Evolutionary conservation across 2,329 filamentous ascomycete species (phyloP).

Genomic region (Xylariaceae sp.): DNA sequence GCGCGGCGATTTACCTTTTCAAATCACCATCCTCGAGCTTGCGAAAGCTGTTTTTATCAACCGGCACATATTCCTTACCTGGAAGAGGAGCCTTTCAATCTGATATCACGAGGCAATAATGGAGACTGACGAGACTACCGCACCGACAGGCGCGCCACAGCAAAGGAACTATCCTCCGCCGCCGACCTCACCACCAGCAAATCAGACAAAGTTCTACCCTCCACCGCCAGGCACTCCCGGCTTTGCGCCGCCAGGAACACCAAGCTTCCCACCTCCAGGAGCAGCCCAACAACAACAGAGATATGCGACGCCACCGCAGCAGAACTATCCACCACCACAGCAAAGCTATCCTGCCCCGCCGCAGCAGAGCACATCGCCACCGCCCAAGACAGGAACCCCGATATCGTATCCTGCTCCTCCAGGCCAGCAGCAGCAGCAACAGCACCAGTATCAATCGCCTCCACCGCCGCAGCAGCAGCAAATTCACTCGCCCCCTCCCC

Average conservation of each 20-base stretch:
- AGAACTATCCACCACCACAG: slow-evolving; percentile 22
- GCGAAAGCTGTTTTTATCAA: no score
- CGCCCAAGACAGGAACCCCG: slow-evolving; percentile 34
- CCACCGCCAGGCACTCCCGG: slow-evolving; percentile 39
- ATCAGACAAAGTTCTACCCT: slow-evolving; percentile 44
- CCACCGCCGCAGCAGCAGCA: no score
- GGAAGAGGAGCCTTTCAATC: neutral
- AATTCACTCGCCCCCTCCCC: slow-evolving; percentile 23
- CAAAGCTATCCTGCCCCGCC: slow-evolving; percentile 32
- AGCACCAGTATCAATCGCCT: slow-evolving; percentile 23
- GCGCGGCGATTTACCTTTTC: no score
- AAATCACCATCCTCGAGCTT: no score
- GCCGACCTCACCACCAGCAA: slow-evolving; percentile 46
- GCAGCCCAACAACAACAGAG: slow-evolving; percentile 18
- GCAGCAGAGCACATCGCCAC: slow-evolving; percentile 37
- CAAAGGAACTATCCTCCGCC: slow-evolving; percentile 46
- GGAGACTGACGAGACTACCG: slow-evolving; percentile 6
- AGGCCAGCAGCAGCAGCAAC: slow-evolving; percentile 20
- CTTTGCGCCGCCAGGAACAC: slow-evolving; percentile 30
- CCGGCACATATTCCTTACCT: no score
- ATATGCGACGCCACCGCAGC: slow-evolving; percentile 31
- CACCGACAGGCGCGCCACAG: neutral
- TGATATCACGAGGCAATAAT: neutral
- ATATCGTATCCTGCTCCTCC: slow-evolving; percentile 32
- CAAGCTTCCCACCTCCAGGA: neutral